Evolutionary conservation across 1,284 basidiomycete genomes (phyloP).

Genomic region (Leccinum fallax): DNA sequence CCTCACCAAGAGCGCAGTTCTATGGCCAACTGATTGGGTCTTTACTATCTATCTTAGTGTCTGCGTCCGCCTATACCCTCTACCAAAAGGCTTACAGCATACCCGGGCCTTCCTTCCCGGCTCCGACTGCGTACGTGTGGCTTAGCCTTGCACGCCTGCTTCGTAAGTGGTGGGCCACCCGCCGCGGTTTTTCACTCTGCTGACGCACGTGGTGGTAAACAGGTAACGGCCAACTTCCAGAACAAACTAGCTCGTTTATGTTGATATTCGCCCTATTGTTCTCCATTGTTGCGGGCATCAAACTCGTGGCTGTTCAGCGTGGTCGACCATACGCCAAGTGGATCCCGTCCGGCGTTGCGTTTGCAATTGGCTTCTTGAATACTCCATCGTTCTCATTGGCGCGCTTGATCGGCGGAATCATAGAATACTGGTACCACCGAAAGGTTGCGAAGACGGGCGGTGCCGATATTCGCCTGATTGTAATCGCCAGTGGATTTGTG

Average conservation of each 20-base stretch:
- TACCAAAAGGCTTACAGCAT: slow-evolving; percentile 88
- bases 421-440: slow-evolving; percentile 72
- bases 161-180: slow-evolving; percentile 50
- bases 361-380: slow-evolving; percentile 91
- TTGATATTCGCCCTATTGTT: slow-evolving; percentile 73
- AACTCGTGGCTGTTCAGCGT: slow-evolving; percentile 57
- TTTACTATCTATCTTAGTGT: slow-evolving; percentile 85
- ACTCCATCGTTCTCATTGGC: slow-evolving; percentile 95
- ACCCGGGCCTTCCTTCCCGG: slow-evolving; percentile 89
- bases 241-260: slow-evolving; percentile 83
- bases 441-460: slow-evolving; percentile 49
- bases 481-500: slow-evolving; percentile 94
- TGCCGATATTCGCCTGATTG: slow-evolving; percentile 75
- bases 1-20: slow-evolving; percentile 87
- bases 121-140: slow-evolving; percentile 93
- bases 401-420: slow-evolving; percentile 84
- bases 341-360: slow-evolving; percentile 90
- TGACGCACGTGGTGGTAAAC: slow-evolving; percentile 18
- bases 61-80: slow-evolving; percentile 84
- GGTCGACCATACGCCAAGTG: slow-evolving; percentile 59
- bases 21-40: slow-evolving; percentile 90
- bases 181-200: not conserved
- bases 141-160: slow-evolving; percentile 89
- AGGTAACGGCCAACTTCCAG: slow-evolving; percentile 84
- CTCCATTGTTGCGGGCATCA: slow-evolving; percentile 65